These are phyloP conservation scores for Pseudogymnoascus sp. DNA, from an alignment of 2,329 filamentous ascomycete genomes.

Conservation along the genomic window DNA sequence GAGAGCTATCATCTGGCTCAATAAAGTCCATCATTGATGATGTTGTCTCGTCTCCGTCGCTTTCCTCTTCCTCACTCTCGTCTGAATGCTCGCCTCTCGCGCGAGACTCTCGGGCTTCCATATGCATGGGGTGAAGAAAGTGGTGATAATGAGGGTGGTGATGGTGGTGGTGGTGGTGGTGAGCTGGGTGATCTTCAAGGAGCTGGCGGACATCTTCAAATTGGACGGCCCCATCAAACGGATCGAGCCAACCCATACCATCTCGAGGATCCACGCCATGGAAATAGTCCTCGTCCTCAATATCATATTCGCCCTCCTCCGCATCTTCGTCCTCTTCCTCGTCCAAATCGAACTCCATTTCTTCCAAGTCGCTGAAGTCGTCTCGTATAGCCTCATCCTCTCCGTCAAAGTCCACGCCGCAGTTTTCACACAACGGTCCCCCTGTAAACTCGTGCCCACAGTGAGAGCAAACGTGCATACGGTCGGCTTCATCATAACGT, in stretches of 20 bases:
- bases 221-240: background rate
- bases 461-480: slow-evolving; percentile 51
- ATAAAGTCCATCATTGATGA: slow-evolving; percentile 15
- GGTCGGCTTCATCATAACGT: slow-evolving; percentile 48
- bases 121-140: background rate
- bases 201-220: background rate
- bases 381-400: slow-evolving; percentile 31
- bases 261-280: background rate
- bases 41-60: slow-evolving; percentile 10
- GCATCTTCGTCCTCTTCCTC: slow-evolving; percentile 23
- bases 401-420: slow-evolving; percentile 42
- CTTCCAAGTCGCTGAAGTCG: slow-evolving; percentile 37
- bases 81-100: slow-evolving; percentile 16
- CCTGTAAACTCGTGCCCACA: slow-evolving; percentile 58
- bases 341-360: slow-evolving; percentile 28
- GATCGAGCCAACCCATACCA: background rate
- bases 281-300: background rate
- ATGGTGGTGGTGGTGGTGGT: slow-evolving; percentile 14
- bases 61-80: slow-evolving; percentile 2
- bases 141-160: background rate
- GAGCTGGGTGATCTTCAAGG: background rate
- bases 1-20: background rate
- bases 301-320: background rate
- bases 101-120: background rate
- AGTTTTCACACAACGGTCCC: slow-evolving; percentile 42